Evolutionary conservation across 208 protist genomes (phyloP), one percentile per base, ranked within the genome.

Genomic region (Leishmania lainsoni): DNA sequence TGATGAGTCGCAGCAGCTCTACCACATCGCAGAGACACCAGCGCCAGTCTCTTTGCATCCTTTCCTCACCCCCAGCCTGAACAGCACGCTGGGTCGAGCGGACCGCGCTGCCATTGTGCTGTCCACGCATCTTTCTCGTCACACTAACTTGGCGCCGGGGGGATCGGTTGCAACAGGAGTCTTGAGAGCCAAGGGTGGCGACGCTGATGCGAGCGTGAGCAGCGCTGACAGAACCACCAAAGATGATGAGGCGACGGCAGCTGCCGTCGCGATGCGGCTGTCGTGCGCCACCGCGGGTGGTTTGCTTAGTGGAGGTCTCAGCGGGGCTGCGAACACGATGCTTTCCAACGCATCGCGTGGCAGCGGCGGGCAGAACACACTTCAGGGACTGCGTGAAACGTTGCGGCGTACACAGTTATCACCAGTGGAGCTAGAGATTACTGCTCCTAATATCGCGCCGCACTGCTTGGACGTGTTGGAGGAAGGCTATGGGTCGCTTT

Each of bases 91-190:
- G 0, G 89, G 89, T 39, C 81, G 85, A 12, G 83, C 76, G 5
- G 84, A 90, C 63, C 84, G 89, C 1, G 89, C 89, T 1, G 85
- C 84, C 26, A 90, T 92, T 80, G 66, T 90, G 81, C 71, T 92
- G 58, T 80, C 78, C 1, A 66, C 81, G 75, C 74, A 48, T 58
- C 56, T 76, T 51, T 48, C 51, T 75, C 73, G 56, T 16, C 65
- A 76, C 16, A 22, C 54, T 35, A 59, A 68, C 68, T n/a, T 16
- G n/a, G 39, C 52, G 10, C 3, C 69, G 48, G 69, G 12, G 26
- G 45, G 32, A 14, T 6, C 45, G 9, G 45, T 52, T 52, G 10
- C 17, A 12, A 14, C 69, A 54, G 39, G 45, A 45, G 6, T 35
- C 26, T 0, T 5, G 8, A 42, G 73, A 65, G 35, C 49, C 51